Conservation (phyloP, 192 early-diverging fungal genomes). For the Cladochytrium replicatum region DNA sequence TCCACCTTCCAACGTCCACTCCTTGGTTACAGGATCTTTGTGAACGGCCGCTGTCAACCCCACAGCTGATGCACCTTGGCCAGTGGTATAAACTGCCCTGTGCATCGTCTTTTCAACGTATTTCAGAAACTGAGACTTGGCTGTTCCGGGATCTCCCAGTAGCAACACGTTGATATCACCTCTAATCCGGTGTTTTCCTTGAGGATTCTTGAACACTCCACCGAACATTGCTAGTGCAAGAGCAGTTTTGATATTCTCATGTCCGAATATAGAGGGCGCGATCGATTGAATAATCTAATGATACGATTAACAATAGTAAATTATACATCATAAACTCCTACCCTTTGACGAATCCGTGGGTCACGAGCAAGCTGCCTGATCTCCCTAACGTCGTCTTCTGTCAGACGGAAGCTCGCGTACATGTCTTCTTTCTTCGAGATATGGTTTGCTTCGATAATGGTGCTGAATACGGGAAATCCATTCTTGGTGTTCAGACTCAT, state of each 20-base stretch:
- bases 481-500: conserved; percentile 73
- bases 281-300: conserved; percentile 79
- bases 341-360: conserved; percentile 65
- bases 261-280: conserved; percentile 98
- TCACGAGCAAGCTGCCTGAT: conserved; percentile 71
- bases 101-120: conserved; percentile 71
- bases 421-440: conserved; percentile 81
- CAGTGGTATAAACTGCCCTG: conserved; percentile 69
- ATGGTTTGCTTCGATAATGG: conserved; percentile 94
- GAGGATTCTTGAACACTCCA: conserved; percentile 88
- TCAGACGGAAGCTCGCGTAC: conserved; percentile 76
- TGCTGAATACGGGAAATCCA: conserved; percentile 95
- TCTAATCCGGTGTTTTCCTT: conserved; percentile 88
- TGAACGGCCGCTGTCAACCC: conserved; percentile 64
- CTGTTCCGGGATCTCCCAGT: conserved; percentile 78
- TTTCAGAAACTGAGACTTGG: conserved; percentile 79
- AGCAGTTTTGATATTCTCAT: conserved; percentile 93
- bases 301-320: background rate
- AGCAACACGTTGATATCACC: conserved; percentile 97
- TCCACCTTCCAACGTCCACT: conserved; percentile 70
- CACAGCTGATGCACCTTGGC: conserved; percentile 59
- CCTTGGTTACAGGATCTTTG: conserved; percentile 58
- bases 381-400: conserved; percentile 78
- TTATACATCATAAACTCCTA: conserved; percentile 17
- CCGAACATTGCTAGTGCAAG: conserved; percentile 91